Percentiles rank a stretch among this genome's conserved stretches.
These are phyloP conservation scores for Leccinum uliginosum DNA, from an alignment of 768 basidiomycete species.

Conservation along the genomic window DNA sequence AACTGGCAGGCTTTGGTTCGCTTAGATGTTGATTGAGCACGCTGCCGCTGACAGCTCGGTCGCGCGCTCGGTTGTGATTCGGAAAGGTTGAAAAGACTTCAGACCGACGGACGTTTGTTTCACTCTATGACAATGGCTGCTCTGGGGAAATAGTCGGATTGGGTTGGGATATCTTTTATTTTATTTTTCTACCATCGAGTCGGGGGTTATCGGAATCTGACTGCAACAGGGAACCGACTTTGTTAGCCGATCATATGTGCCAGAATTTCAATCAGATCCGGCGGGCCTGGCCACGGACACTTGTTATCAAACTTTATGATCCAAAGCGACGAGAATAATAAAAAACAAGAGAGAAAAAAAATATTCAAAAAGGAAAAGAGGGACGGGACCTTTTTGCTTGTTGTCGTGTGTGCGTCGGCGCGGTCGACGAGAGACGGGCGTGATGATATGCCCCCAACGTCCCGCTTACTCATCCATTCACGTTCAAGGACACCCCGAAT, in stretches of 20 bases:
- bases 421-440: no score
- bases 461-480: no score
- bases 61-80: not conserved
- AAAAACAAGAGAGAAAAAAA: constrained; percentile 5
- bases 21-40: not conserved
- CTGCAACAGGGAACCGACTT: not conserved
- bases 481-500: no score
- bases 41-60: not conserved
- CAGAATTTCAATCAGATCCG: constrained; percentile 9
- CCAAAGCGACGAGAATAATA: constrained; percentile 12
- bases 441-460: no score
- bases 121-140: not conserved
- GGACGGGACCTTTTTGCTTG: constrained; percentile 1
- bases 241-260: constrained; percentile 14
- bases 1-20: not conserved
- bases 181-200: constrained; percentile 6
- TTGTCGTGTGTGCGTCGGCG: not conserved
- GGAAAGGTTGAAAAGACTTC: not conserved
- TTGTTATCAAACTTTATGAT: constrained; percentile 6
- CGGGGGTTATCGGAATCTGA: constrained; percentile 22
- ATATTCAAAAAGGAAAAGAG: constrained; percentile 12
- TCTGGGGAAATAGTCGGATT: constrained; percentile 1
- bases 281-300: constrained; percentile 1
- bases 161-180: not conserved
- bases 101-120: not conserved